Evolutionary conservation across 2,329 filamentous ascomycete species (phyloP).

Genomic region (Xenosphaeropsis pyriputrescens): DNA sequence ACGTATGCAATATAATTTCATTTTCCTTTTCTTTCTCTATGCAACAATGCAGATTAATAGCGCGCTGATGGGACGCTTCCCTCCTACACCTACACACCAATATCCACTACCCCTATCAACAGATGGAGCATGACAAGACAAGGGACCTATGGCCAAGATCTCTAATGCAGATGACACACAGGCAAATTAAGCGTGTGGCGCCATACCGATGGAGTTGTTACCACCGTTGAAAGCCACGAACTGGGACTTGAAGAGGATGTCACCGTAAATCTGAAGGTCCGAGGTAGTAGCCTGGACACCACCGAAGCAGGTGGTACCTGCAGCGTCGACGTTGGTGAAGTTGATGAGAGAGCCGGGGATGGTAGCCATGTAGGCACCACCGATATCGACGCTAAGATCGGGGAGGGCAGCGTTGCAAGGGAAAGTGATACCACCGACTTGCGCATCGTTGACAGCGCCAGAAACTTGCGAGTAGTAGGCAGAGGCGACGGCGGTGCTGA

Average conservation of each 20-base stretch:
- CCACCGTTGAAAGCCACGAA: slow-evolving; percentile 42
- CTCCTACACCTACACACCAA: too few relatives aligned
- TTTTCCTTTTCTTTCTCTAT: too few relatives aligned
- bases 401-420: slow-evolving; percentile 20
- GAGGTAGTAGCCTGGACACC: slow-evolving; percentile 31
- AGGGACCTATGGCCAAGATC: too few relatives aligned
- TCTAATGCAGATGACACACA: too few relatives aligned
- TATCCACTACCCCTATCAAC: too few relatives aligned
- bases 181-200: slow-evolving; percentile 14
- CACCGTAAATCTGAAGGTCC: slow-evolving; percentile 34
- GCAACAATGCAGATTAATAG: too few relatives aligned
- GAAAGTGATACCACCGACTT: slow-evolving; percentile 22
- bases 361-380: slow-evolving; percentile 3
- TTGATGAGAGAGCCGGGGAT: slow-evolving; percentile 1
- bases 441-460: slow-evolving; percentile 19
- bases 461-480: slow-evolving; percentile 24
- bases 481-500: slow-evolving; percentile 19
- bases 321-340: background rate
- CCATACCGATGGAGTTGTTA: slow-evolving; percentile 38
- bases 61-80: too few relatives aligned
- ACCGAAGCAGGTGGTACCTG: slow-evolving; percentile 21
- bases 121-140: too few relatives aligned
- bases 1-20: too few relatives aligned
- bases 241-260: slow-evolving; percentile 46
- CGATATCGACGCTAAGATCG: slow-evolving; percentile 21